Base-by-base conservation (phyloP, 2,329 filamentous ascomycete species). In the Diaporthe nobilis region DNA sequence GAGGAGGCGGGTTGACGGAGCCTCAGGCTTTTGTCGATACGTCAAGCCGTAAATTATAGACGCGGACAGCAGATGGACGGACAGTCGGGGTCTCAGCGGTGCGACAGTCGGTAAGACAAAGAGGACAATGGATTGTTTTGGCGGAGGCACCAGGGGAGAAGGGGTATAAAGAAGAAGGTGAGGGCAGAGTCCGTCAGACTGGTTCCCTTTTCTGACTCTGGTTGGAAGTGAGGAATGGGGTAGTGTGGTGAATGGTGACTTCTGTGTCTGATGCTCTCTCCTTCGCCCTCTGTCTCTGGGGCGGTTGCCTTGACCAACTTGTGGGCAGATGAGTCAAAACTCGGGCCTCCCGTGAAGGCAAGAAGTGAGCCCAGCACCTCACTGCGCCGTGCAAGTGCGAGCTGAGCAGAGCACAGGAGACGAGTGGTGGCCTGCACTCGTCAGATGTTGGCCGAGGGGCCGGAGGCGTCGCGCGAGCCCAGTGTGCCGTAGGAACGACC, bases 391-490 rank as follows among this genome's bases (percentile, higher is more conserved):
- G 31, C 63, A 68, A 53, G 31, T 20, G 20, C n/a, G 63, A 39
- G 31, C 17, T 7, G 34, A 53, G 34, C 6, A 12, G n/a, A 39
- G 47, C 15, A 51, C 31, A n/a, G 65, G 31, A 55, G 34, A 39
- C 13, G 13, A 53, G 34, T 15, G 34, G 49, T 55, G 34, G 49
- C 65, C 65, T 70, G 65, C 49, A 55, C 65, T 55, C 34, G 65
- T 55, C n/a, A 70, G 65, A 42, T 55, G 65, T 55, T 55, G 15
- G 65, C 15, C 22, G 47, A 42, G 65, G 49, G 9, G 34, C 13
- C 34, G n/a, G 15, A 42, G 65, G 65, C n/a, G 65, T 34, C 25
- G 47, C 65, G 25, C 31, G 65, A 55, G 65, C 65, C 49, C 51
- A 31, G 34, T 25, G n/a, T 53, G 34, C 65, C 22, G 49, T 34